Conservation (phyloP, 2,329 filamentous ascomycete species). For the Fusarium nisikadoi region DNA sequence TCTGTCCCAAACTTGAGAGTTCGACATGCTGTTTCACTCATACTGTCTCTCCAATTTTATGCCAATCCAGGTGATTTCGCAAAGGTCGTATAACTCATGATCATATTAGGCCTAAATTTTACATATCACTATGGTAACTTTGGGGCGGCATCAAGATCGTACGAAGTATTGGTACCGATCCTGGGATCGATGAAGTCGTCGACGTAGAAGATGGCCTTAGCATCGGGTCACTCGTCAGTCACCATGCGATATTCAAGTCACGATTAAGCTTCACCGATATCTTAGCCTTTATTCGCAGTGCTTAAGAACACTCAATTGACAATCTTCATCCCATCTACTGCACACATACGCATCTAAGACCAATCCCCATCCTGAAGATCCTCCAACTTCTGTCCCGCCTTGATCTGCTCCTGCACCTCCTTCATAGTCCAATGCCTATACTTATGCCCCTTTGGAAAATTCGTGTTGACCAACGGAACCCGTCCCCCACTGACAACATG, state of each 20-base stretch:
- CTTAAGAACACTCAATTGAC: not conserved
- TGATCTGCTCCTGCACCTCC: constrained; percentile 29
- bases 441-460: constrained; percentile 25
- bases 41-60: rapidly evolving
- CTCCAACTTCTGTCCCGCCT: constrained; percentile 25
- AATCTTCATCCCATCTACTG: not conserved
- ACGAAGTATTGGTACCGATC: no score
- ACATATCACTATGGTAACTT: no score
- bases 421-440: constrained; percentile 34
- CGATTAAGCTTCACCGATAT: rapidly evolving
- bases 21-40: rapidly evolving
- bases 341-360: not conserved
- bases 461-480: constrained; percentile 25
- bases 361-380: constrained; percentile 33
- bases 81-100: no score
- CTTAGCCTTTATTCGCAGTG: rapidly evolving
- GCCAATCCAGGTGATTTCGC: rapidly evolving
- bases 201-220: rapidly evolving
- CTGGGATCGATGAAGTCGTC: rapidly evolving
- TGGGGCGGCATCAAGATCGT: no score
- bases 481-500: constrained; percentile 21
- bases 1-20: rapidly evolving
- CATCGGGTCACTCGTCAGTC: rapidly evolving
- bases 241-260: no score
- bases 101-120: no score